Percentiles rank a stretch among this genome's conserved stretches.
Evolutionary conservation across 495 filamentous ascomycete genomes (phyloP).

Genomic region (Penicillium pancosmium): DNA sequence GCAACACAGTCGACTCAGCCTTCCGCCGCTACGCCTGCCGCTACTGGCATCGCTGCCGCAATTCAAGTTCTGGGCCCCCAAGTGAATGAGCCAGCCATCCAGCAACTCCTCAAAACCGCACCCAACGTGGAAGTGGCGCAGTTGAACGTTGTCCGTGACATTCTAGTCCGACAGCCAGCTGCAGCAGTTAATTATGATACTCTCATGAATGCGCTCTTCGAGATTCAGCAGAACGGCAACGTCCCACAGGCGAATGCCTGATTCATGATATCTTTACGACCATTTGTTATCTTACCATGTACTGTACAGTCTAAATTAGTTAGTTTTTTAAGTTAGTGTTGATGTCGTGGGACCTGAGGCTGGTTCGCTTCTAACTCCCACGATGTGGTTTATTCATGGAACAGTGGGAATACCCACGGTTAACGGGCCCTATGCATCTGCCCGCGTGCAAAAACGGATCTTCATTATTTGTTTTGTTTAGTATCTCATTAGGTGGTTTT

Average conservation of each 20-base stretch:
- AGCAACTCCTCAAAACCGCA: constrained; percentile 67
- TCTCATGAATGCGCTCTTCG: constrained; percentile 41
- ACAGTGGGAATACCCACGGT: constrained; percentile 23
- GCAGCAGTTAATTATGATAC: constrained; percentile 40
- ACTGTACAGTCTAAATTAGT: constrained; percentile 22
- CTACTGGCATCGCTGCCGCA: constrained; percentile 31
- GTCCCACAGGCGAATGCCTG: constrained; percentile 26
- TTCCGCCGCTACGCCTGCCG: constrained; percentile 16
- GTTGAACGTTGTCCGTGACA: constrained; percentile 63
- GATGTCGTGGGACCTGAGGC: constrained; percentile 17
- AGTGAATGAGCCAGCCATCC: constrained; percentile 62
- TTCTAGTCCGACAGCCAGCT: constrained; percentile 55
- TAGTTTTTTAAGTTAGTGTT: constrained; percentile 11
- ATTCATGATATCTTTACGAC: constrained; percentile 17
- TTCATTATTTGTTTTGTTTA: constrained; percentile 8
- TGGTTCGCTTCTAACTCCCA: neutral
- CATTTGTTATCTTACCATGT: constrained; percentile 10
- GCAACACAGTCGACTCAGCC: constrained; percentile 25
- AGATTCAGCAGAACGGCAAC: constrained; percentile 42
- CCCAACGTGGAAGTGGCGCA: constrained; percentile 63
- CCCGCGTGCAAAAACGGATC: constrained; percentile 17
- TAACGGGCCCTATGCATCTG: constrained; percentile 9
- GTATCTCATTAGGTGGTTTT: neutral
- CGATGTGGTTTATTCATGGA: constrained; percentile 19
- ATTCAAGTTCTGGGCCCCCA: constrained; percentile 61